Evolutionary conservation across 352 stramenopile species (phyloP).

Genomic region (Globisporangium cylindrosporum): DNA sequence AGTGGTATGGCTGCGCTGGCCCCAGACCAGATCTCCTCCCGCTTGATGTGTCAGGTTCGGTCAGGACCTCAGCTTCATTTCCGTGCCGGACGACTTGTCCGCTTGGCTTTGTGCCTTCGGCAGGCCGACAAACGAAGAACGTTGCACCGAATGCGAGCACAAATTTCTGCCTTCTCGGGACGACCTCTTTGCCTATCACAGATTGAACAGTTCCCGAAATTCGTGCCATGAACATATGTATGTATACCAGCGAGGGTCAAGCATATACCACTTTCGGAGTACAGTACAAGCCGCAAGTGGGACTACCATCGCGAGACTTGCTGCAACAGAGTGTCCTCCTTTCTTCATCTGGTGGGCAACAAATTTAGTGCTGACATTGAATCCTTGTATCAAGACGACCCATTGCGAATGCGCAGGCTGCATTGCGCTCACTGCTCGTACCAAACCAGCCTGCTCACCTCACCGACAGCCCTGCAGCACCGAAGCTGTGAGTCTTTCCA

Average conservation of each 20-base stretch:
- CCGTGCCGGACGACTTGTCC: neutral
- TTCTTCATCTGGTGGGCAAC: neutral
- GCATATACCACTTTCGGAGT: neutral
- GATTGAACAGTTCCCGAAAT: neutral
- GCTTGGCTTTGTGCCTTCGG: neutral
- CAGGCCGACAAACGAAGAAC: constrained; percentile 1
- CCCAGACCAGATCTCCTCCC: neutral
- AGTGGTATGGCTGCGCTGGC: neutral
- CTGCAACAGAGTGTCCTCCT: neutral
- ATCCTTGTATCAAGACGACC: too few species aligned
- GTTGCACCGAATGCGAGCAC: neutral
- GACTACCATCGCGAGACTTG: neutral
- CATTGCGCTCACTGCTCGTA: too few species aligned
- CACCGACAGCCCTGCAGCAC: too few species aligned
- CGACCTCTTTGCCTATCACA: neutral
- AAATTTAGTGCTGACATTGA: neutral
- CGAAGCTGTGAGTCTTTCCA: too few species aligned
- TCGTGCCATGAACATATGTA: neutral
- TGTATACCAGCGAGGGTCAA: neutral
- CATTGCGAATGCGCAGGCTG: too few species aligned
- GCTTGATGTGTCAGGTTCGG: neutral
- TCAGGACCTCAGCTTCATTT: too few species aligned
- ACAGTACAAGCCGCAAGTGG: neutral
- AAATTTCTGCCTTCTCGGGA: neutral
- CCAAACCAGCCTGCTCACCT: too few species aligned